Percentiles rank a stretch among this genome's conserved stretches.
These are phyloP conservation scores for Panellus pusillus DNA, from an alignment of 768 basidiomycete species.

Conservation along the genomic window DNA sequence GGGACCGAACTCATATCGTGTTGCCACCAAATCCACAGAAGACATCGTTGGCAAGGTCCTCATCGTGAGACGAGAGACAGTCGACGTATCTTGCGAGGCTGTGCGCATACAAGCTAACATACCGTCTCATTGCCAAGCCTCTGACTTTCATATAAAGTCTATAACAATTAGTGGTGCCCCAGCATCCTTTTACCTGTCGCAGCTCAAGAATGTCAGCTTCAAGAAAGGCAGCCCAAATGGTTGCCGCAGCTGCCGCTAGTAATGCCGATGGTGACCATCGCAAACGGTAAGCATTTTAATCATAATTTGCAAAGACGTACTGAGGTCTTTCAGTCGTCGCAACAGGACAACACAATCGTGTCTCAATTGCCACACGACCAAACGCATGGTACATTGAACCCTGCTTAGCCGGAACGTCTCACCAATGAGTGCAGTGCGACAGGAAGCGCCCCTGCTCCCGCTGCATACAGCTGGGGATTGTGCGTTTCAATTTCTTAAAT, in stretches of 20 bases:
- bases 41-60: too few species aligned
- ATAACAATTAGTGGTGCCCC: not conserved
- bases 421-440: conserved; percentile 7
- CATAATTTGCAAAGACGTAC: not conserved
- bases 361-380: conserved; percentile 16
- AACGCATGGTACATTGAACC: conserved; percentile 10
- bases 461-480: conserved; percentile 16
- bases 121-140: conserved; percentile 10
- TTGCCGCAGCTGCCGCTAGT: too few species aligned
- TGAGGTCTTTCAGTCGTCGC: conserved; percentile 3
- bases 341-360: conserved; percentile 18
- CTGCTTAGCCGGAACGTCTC: not conserved
- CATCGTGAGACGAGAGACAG: conserved; percentile 9
- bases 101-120: conserved; percentile 1
- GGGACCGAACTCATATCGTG: too few species aligned
- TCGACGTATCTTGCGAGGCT: conserved; percentile 3
- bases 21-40: too few species aligned
- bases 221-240: not conserved
- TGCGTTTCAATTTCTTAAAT: not conserved
- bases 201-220: conserved; percentile 5
- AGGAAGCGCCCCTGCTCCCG: conserved; percentile 14
- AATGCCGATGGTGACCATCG: conserved; percentile 12
- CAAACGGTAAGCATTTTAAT: conserved; percentile 4
- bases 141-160: not conserved
- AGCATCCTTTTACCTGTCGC: not conserved